phyloP scores from a whole-genome alignment of 208 protist genomes.

The Trypanosoma mega region DNA sequence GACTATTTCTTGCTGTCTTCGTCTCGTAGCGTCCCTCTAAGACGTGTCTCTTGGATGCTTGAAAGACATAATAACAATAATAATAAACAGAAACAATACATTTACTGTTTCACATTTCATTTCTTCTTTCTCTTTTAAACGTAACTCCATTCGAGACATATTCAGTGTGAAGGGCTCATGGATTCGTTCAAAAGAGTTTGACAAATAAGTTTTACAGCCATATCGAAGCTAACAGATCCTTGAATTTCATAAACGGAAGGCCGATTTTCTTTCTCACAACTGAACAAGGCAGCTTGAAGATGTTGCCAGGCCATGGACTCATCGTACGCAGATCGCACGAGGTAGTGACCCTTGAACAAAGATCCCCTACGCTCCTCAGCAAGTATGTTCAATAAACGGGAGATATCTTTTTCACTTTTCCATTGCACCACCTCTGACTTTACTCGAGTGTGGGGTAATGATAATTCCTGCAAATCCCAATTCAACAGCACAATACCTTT shows the following conservation, averaged over 20 bases:
- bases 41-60: too few relatives aligned
- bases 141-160: too few relatives aligned
- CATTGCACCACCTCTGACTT: slow-evolving; percentile 7
- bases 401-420: slow-evolving; percentile 1
- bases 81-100: too few relatives aligned
- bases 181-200: neutral
- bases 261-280: neutral
- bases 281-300: slow-evolving; percentile 5
- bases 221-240: slow-evolving; percentile 26
- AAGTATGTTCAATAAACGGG: neutral
- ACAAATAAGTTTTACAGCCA: slow-evolving; percentile 19
- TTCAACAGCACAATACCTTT: slow-evolving; percentile 60
- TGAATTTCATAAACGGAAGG: slow-evolving; percentile 21
- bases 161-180: too few relatives aligned
- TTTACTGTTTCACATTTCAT: too few relatives aligned
- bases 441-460: neutral
- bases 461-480: slow-evolving; percentile 43
- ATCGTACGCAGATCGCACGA: slow-evolving; percentile 48
- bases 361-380: slow-evolving; percentile 20
- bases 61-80: too few relatives aligned
- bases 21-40: too few relatives aligned
- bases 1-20: too few relatives aligned
- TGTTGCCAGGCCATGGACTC: slow-evolving; percentile 13
- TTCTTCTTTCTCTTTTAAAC: too few relatives aligned
- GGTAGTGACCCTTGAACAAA: slow-evolving; percentile 46